Conservation (phyloP, 1,284 basidiomycete species). For the Rhodotorula sp. region DNA sequence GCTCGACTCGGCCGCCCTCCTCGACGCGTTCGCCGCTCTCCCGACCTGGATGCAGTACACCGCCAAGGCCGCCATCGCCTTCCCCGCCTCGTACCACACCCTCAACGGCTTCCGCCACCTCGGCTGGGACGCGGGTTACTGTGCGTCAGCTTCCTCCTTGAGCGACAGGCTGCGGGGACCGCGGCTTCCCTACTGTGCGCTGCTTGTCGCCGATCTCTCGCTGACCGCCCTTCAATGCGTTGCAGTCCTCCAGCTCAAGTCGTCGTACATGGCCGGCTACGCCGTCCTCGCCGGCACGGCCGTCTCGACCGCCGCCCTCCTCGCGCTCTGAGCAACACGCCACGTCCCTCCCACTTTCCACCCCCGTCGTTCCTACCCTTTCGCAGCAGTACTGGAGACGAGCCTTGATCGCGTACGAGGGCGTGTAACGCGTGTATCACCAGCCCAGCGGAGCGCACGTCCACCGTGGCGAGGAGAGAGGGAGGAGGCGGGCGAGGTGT, state of each 20-base stretch:
- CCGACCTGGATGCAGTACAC: constrained; percentile 63
- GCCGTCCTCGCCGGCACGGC: constrained; percentile 79
- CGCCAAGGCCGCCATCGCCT: constrained; percentile 73
- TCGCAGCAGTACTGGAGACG: not conserved
- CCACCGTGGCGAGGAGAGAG: no score
- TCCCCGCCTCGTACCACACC: constrained; percentile 85
- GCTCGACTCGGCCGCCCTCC: constrained; percentile 74
- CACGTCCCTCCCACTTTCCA: not conserved
- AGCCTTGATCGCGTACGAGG: not conserved
- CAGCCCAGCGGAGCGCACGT: not conserved
- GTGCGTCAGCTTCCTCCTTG: constrained; percentile 59
- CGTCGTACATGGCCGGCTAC: constrained; percentile 77
- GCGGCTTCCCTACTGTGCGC: constrained; percentile 18
- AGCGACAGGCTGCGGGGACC: not conserved
- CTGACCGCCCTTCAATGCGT: not conserved
- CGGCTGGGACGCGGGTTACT: constrained; percentile 84
- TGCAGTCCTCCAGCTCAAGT: constrained; percentile 75
- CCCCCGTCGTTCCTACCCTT: not conserved
- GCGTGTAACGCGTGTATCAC: not conserved
- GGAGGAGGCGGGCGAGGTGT: no score
- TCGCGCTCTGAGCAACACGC: constrained; percentile 18
- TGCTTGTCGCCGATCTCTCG: not conserved
- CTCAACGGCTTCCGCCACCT: constrained; percentile 91
- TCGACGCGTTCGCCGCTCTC: constrained; percentile 65
- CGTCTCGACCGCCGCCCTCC: constrained; percentile 63